Evolutionary conservation across 148 eudicot genomes (phyloP).

Genomic region (Linanthus parryae): DNA sequence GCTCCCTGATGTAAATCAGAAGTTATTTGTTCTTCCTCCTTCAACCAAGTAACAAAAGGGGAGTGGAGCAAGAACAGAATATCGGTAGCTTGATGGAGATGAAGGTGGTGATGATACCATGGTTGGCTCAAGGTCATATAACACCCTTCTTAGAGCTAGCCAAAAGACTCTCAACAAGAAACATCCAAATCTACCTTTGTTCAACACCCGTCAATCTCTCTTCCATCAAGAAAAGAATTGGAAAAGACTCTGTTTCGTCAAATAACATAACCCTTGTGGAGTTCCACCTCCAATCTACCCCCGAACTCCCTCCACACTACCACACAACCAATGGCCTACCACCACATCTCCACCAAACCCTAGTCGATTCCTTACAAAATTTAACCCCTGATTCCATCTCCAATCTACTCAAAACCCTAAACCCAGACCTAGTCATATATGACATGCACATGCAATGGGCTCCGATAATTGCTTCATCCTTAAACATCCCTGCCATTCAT

Average conservation of each 20-base stretch:
- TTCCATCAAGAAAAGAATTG: conserved; percentile 6
- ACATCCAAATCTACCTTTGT: conserved; percentile 9
- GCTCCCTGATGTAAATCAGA: too few relatives aligned
- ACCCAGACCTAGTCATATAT: conserved; percentile 6
- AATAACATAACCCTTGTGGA: conserved; percentile 8
- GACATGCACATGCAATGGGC: not conserved
- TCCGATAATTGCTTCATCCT: not conserved
- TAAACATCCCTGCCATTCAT: conserved; percentile 2
- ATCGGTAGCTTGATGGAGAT: too few relatives aligned
- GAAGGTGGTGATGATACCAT: too few relatives aligned
- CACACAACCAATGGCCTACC: conserved; percentile 17
- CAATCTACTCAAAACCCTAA: too few relatives aligned
- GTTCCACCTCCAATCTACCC: conserved; percentile 8
- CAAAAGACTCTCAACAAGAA: conserved; percentile 14
- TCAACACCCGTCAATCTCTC: conserved; percentile 9
- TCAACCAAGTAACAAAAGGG: too few relatives aligned
- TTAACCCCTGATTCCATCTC: not conserved
- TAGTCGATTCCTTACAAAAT: not conserved
- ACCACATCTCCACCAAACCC: conserved; percentile 8
- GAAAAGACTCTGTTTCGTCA: not conserved
- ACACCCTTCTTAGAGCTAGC: conserved; percentile 19
- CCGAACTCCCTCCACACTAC: conserved; percentile 9
- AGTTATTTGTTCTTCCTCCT: too few relatives aligned
- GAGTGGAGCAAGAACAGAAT: too few relatives aligned
- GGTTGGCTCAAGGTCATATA: conserved; percentile 15